A percentile compares a stretch with the other conserved stretches of the same genome.
These are phyloP conservation scores for Yamadazyma phyllophila DNA, from an alignment of 805 yeast genomes.

Conservation along the genomic window DNA sequence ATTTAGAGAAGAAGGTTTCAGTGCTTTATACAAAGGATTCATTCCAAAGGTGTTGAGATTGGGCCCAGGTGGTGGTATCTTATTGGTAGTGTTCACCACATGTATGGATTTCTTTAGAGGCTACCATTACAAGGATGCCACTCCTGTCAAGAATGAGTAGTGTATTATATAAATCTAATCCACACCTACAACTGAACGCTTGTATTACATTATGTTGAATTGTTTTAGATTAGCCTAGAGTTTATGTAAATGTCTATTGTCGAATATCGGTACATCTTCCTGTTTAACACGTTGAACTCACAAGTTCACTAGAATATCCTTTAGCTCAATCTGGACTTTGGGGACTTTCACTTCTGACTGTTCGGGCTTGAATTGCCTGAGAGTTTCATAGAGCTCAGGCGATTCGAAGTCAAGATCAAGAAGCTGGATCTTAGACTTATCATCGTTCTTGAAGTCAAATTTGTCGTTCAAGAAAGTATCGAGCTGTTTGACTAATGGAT, in stretches of 20 bases:
- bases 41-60: constrained; percentile 94
- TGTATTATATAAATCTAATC: not conserved
- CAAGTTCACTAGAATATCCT: constrained; percentile 9
- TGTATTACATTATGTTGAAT: no score
- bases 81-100: constrained; percentile 92
- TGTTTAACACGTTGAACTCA: not conserved
- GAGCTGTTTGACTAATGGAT: constrained; percentile 4
- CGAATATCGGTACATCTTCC: not conserved
- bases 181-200: no score
- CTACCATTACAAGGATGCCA: constrained; percentile 23
- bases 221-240: not conserved
- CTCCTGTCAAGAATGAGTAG: not conserved
- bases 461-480: constrained; percentile 11
- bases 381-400: constrained; percentile 19
- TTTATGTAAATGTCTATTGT: not conserved
- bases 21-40: constrained; percentile 93
- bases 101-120: constrained; percentile 91
- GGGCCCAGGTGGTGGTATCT: constrained; percentile 99
- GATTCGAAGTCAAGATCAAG: constrained; percentile 27
- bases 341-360: not conserved
- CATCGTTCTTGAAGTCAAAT: constrained; percentile 16
- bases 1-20: constrained; percentile 86
- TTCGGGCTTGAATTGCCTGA: constrained; percentile 8
- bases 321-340: constrained; percentile 6
- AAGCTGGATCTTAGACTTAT: constrained; percentile 18